Base-by-base conservation (phyloP, 1,139 yeast genomes). In the Kodamaea fungicola region DNA sequence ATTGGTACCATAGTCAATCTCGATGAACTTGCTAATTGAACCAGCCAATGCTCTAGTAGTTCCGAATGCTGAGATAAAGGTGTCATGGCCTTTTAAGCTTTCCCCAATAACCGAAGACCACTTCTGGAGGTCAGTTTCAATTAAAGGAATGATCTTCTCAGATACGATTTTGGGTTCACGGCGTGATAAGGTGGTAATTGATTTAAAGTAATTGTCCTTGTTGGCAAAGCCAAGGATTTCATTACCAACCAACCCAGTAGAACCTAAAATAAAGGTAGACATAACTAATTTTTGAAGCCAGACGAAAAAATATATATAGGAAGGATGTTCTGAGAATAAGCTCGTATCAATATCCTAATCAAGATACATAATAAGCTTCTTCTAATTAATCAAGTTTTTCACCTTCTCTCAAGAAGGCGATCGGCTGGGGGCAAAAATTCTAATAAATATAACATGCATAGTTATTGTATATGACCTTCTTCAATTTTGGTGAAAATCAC, bases 41-140 rank as follows among this genome's bases (percentile, higher is more conserved):
- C 92, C 92, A 3, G 89, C 95, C 12, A 62, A 69, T 1, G 75
- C 80, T 37, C 74, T 68, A 1, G 95, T 86, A 10, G 95, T 83
- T n/a, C 89, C 95, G 49, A 87, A 73, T 0, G 80, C 78, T 2
- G 86, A 75, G 45, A 81, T 74, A 41, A 77, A 67, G 1, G 67
- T 56, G 22, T 56, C 56, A 42, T 53, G 54, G 46, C 28, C 43
- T 31, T 41, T 40, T 12, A 44, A 38, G 19, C 47, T 42, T 12
- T 46, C 46, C 5, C 38, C 47, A 28, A 33, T 44, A 31, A 65
- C 55, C 6, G 44, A 56, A 2, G 57, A 55, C 83, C 84, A 80
- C 32, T 64, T 59, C 1, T 42, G 42, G 9, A 64, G 44, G 37
- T 76, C 73, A 7, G 54, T 42, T 34, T 71, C 74, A 27, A 69